Conservation (phyloP, 352 stramenopile species). For the Pilasporangium apinafurcum region DNA sequence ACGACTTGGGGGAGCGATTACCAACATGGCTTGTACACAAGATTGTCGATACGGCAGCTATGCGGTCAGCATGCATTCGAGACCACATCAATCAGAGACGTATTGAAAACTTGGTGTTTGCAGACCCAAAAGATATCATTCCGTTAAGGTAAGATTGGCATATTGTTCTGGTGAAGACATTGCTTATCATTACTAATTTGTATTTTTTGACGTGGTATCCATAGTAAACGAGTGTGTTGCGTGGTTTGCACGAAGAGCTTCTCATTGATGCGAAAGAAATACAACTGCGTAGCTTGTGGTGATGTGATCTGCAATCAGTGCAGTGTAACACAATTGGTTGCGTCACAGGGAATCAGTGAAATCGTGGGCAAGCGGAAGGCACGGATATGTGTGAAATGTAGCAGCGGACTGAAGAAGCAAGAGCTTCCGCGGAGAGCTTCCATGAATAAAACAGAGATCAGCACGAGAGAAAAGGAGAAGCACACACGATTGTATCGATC, state of each 20-base stretch:
- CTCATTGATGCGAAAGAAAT: slow-evolving; percentile 81
- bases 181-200: too few relatives aligned
- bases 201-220: too few relatives aligned
- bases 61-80: slow-evolving; percentile 69
- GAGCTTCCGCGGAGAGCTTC: slow-evolving; percentile 40
- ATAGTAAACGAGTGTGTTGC: slow-evolving; percentile 61
- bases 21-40: slow-evolving; percentile 80
- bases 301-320: slow-evolving; percentile 82
- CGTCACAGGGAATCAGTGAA: slow-evolving; percentile 34
- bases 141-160: slow-evolving; percentile 33
- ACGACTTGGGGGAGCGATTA: slow-evolving; percentile 65
- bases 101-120: slow-evolving; percentile 65
- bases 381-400: slow-evolving; percentile 74
- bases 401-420: slow-evolving; percentile 41
- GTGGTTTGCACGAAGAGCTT: slow-evolving; percentile 79
- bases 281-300: slow-evolving; percentile 74
- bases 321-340: slow-evolving; percentile 71
- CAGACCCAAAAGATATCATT: slow-evolving; percentile 60
- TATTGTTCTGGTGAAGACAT: too few relatives aligned
- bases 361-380: slow-evolving; percentile 62
- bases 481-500: slow-evolving; percentile 13
- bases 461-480: slow-evolving; percentile 8
- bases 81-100: slow-evolving; percentile 74
- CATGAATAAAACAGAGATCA: slow-evolving; percentile 12
- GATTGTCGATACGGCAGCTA: slow-evolving; percentile 68